phyloP scores from a whole-genome alignment of 371 early-diverging fungal genomes.

The Mucor racemosus region DNA sequence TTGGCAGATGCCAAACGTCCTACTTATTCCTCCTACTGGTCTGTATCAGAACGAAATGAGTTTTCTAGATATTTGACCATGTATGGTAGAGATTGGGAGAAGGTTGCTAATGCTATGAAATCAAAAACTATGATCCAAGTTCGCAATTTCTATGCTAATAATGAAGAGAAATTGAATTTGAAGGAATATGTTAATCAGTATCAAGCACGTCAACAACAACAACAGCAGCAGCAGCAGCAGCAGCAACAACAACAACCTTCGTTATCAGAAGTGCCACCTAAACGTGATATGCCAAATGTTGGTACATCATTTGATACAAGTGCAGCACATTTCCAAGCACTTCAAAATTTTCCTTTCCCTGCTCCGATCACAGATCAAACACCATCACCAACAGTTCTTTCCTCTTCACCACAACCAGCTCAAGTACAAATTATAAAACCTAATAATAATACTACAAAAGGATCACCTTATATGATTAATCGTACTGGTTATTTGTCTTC shows the following conservation, averaged over 20 bases:
- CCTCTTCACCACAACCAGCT: not conserved
- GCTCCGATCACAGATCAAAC: conserved; percentile 25
- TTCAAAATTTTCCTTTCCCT: conserved; percentile 41
- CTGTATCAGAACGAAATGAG: conserved; percentile 76
- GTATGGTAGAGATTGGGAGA: conserved; percentile 82
- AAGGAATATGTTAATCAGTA: conserved; percentile 57
- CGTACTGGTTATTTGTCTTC: conserved; percentile 8
- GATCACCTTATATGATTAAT: conserved; percentile 3
- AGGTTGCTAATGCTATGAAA: conserved; percentile 71
- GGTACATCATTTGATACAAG: conserved; percentile 22
- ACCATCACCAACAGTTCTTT: not conserved
- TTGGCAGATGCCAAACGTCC: conserved; percentile 42
- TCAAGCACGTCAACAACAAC: conserved; percentile 25
- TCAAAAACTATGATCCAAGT: conserved; percentile 85
- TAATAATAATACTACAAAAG: not conserved
- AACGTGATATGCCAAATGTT: conserved; percentile 3
- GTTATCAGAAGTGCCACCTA: not conserved
- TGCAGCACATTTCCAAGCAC: conserved; percentile 27
- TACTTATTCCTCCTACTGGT: conserved; percentile 86
- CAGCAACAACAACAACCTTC: not conserved
- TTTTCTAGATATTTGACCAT: conserved; percentile 66
- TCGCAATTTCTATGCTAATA: conserved; percentile 80
- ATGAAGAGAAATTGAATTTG: conserved; percentile 69
- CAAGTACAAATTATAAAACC: not conserved
- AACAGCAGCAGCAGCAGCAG: not conserved